Evolutionary conservation across 495 filamentous ascomycete species (phyloP).

Genomic region (Annulohypoxylon nitens): DNA sequence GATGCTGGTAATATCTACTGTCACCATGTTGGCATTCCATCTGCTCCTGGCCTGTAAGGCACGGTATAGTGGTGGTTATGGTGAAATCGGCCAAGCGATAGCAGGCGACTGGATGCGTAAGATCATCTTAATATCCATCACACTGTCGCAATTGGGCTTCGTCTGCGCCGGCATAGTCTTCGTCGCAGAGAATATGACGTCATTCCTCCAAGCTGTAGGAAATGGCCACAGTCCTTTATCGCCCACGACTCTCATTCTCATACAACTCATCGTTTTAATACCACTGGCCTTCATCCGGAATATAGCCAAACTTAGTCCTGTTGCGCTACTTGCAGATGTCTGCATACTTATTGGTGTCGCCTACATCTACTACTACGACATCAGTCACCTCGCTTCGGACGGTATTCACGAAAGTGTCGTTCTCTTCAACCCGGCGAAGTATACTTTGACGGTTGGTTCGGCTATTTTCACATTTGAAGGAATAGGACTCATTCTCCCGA

Average conservation of each 20-base stretch:
- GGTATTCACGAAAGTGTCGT: conserved; percentile 65
- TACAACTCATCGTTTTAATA: conserved; percentile 68
- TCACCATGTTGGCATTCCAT: conserved; percentile 72
- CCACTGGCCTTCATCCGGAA: conserved; percentile 73
- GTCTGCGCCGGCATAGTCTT: conserved; percentile 76
- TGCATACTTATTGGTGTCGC: conserved; percentile 72
- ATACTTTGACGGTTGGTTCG: conserved; percentile 72
- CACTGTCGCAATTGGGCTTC: conserved; percentile 75
- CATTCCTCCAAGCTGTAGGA: conserved; percentile 68
- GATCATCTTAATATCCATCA: conserved; percentile 70
- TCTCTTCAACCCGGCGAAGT: conserved; percentile 71
- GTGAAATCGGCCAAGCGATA: conserved; percentile 70
- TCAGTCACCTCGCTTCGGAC: conserved; percentile 59
- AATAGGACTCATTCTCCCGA: conserved; percentile 74
- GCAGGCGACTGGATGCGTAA: conserved; percentile 63
- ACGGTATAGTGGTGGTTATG: conserved; percentile 69
- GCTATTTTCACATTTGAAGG: conserved; percentile 78
- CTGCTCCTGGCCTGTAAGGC: conserved; percentile 70
- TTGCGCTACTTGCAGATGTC: conserved; percentile 70
- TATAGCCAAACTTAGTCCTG: conserved; percentile 72
- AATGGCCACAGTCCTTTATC: conserved; percentile 56
- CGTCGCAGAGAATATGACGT: conserved; percentile 71
- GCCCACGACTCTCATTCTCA: conserved; percentile 62
- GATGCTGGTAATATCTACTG: conserved; percentile 65
- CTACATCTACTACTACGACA: conserved; percentile 75